phyloP scores from a whole-genome alignment of 306 rosid species.

The Quercus variabilis region DNA sequence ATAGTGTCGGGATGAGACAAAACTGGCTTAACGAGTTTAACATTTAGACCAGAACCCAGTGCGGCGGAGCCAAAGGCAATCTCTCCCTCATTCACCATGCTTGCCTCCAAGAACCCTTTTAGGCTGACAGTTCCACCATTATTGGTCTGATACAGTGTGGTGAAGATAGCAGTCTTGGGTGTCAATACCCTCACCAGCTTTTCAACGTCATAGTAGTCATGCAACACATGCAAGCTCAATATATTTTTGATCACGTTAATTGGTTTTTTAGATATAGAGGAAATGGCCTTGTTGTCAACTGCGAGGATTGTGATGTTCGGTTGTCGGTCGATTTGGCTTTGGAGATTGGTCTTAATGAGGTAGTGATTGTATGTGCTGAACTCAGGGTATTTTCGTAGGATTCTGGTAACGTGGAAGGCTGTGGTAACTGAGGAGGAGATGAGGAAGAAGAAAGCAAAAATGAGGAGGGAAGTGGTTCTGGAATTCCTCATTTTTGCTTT shows the following conservation, averaged over 20 bases:
- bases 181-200: neutral
- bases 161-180: neutral
- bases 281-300: neutral
- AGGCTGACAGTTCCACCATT: too few species aligned
- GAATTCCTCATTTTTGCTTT: neutral
- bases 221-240: neutral
- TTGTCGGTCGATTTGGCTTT: neutral
- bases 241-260: neutral
- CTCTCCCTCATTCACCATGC: neutral
- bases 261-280: neutral
- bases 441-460: neutral
- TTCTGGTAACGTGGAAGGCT: neutral
- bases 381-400: neutral
- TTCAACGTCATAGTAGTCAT: neutral
- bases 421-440: neutral
- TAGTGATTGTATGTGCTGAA: neutral
- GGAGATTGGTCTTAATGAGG: neutral
- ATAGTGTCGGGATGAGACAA: neutral
- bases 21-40: neutral
- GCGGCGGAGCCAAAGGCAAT: neutral
- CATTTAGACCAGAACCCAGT: neutral
- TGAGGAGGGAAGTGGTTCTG: neutral
- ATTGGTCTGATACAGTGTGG: neutral
- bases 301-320: neutral
- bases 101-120: neutral